These are phyloP conservation scores for Suillus placidus DNA, from an alignment of 768 basidiomycete species.

Conservation along the genomic window DNA sequence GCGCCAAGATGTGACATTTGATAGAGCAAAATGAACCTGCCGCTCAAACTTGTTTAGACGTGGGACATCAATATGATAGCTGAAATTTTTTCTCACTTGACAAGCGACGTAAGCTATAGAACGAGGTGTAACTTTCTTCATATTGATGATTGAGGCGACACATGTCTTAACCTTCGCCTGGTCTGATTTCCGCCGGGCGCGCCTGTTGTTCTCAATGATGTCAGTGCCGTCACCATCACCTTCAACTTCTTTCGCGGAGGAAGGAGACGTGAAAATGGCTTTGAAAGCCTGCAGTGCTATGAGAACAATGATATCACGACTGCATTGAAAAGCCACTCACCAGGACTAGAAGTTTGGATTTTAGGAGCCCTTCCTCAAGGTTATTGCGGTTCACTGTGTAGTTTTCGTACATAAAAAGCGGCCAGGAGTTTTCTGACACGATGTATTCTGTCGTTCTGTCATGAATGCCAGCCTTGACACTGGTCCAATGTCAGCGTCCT, in stretches of 20 bases:
- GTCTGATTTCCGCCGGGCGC: background rate
- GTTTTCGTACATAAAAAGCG: background rate
- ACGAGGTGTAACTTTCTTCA: constrained; percentile 12
- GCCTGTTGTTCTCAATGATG: background rate
- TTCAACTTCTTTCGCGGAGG: constrained; percentile 3
- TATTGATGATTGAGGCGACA: constrained; percentile 5
- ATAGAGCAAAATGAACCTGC: constrained; percentile 22
- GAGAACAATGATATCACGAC: background rate
- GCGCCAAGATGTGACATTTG: constrained; percentile 11
- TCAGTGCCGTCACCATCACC: constrained; percentile 2
- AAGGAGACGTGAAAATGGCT: constrained; percentile 19
- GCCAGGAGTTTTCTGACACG: constrained; percentile 20
- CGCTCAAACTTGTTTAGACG: background rate
- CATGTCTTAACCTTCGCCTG: background rate
- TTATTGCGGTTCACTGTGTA: background rate
- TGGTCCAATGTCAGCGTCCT: background rate
- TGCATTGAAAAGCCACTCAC: background rate
- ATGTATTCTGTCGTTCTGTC: constrained; percentile 9
- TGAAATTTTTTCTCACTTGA: constrained; percentile 19
- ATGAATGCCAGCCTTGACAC: constrained; percentile 5
- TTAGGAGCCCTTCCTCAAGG: background rate
- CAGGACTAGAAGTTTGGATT: background rate
- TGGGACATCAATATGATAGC: too few species aligned
- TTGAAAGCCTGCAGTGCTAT: constrained; percentile 12
- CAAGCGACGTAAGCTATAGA: constrained; percentile 29